Conservation (phyloP, 2,329 filamentous ascomycete genomes). For the Fusarium luffae region DNA sequence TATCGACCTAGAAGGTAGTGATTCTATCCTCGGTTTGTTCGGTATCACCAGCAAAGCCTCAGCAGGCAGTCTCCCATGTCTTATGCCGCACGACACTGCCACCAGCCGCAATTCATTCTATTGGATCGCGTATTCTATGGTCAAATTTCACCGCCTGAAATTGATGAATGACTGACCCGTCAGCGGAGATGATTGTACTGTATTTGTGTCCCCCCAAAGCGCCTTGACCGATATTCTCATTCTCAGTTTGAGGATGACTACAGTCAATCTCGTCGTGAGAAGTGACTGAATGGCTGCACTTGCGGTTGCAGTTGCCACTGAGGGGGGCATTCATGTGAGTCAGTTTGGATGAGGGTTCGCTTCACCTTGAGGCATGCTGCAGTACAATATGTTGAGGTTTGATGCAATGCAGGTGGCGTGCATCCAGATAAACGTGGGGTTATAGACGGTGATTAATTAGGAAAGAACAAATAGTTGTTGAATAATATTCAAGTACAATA, state of each 20-base stretch:
- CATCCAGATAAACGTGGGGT: conserved; percentile 13
- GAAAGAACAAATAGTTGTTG: neutral
- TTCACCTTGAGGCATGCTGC: neutral
- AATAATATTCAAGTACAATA: rapidly evolving
- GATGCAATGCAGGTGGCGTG: conserved; percentile 27
- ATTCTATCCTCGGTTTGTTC: neutral
- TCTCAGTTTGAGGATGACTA: conserved; percentile 20
- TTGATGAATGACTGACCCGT: neutral
- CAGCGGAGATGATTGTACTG: conserved; percentile 1
- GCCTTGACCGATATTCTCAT: conserved; percentile 35
- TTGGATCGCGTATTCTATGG: neutral
- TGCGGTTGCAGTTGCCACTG: conserved; percentile 15
- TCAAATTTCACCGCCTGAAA: neutral
- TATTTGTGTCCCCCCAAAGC: conserved; percentile 15
- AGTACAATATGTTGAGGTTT: conserved; percentile 4
- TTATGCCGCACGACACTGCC: conserved; percentile 31
- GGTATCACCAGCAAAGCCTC: conserved; percentile 20
- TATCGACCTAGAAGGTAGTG: neutral
- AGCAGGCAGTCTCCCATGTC: conserved; percentile 29
- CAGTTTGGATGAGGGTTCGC: conserved; percentile 23
- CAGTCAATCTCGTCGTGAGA: conserved; percentile 3
- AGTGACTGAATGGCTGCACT: conserved; percentile 8
- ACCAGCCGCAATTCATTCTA: conserved; percentile 5
- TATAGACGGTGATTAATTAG: conserved; percentile 8
- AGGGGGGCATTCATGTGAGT: conserved; percentile 28